Conservation (phyloP, 1,284 basidiomycete genomes). For the Sanghuangporus weigelae region DNA sequence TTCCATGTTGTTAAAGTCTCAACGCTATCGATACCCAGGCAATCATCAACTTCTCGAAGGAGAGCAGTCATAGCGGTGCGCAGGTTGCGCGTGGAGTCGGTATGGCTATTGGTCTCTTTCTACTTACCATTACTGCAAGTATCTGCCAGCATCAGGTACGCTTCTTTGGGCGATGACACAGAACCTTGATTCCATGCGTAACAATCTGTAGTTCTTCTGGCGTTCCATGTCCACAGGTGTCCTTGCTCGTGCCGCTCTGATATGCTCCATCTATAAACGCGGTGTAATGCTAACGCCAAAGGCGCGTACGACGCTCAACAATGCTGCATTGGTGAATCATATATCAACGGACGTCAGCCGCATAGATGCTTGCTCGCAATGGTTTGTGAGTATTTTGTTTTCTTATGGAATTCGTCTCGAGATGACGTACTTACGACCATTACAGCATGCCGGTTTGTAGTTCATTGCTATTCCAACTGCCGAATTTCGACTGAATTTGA, state of each 20-base stretch:
- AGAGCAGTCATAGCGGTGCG: constrained; percentile 33
- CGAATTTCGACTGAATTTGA: constrained; percentile 5
- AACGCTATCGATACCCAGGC: constrained; percentile 29
- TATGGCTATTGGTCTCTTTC: constrained; percentile 68
- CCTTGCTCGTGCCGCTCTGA: constrained; percentile 66
- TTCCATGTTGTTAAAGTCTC: not conserved
- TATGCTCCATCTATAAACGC: constrained; percentile 71
- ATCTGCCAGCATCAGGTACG: constrained; percentile 57
- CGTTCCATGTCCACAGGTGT: constrained; percentile 69
- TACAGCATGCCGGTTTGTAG: constrained; percentile 23
- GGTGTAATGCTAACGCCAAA: constrained; percentile 62
- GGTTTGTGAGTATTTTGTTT: constrained; percentile 50
- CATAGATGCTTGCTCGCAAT: constrained; percentile 55
- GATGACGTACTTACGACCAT: not conserved
- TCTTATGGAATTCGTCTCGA: not conserved
- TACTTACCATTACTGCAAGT: constrained; percentile 52
- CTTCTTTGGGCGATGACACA: not conserved
- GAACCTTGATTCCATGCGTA: not conserved
- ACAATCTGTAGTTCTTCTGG: constrained; percentile 64
- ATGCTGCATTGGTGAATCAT: constrained; percentile 71
- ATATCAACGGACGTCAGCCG: constrained; percentile 67
- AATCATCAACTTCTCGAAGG: constrained; percentile 65
- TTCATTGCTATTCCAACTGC: not conserved
- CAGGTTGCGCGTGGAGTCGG: constrained; percentile 62
- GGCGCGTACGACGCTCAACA: constrained; percentile 57